These are phyloP conservation scores for Spencermartinsiella europaea DNA, from an alignment of 805 yeast genomes.

Conservation along the genomic window DNA sequence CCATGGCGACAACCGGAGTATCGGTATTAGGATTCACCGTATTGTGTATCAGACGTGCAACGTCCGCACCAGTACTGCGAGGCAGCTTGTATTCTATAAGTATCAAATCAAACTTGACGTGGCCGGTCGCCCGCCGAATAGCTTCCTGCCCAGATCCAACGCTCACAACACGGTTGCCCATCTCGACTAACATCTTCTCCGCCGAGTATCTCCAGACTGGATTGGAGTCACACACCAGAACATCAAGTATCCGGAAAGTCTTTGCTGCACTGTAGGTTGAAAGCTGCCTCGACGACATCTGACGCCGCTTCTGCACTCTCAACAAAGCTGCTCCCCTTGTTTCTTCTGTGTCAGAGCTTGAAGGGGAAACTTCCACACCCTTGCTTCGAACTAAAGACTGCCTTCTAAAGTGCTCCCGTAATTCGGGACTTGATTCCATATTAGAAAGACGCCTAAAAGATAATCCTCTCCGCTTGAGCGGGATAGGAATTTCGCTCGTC, in stretches of 20 bases:
- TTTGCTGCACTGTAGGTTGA: constrained; percentile 12
- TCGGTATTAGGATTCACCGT: constrained; percentile 73
- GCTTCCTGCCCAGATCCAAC: constrained; percentile 79
- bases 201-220: constrained; percentile 73
- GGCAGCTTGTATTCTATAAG: constrained; percentile 68
- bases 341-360: constrained; percentile 64
- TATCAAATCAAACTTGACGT: constrained; percentile 77
- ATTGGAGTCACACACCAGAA: constrained; percentile 80
- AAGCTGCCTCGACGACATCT: constrained; percentile 39
- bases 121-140: constrained; percentile 73
- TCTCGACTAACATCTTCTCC: constrained; percentile 53
- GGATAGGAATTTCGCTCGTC: neutral
- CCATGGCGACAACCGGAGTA: constrained; percentile 73
- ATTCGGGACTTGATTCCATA: constrained; percentile 23
- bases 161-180: constrained; percentile 77
- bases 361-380: constrained; percentile 36
- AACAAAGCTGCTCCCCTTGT: constrained; percentile 43
- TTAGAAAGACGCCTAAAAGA: constrained; percentile 12
- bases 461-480: neutral
- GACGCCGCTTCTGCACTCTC: constrained; percentile 44
- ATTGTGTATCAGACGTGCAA: constrained; percentile 66
- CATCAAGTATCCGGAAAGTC: constrained; percentile 43
- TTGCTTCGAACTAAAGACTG: constrained; percentile 10
- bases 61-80: constrained; percentile 66
- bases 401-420: constrained; percentile 20